Evolutionary conservation across 169 alveolate genomes (phyloP).

Genomic region (Amoebophrya sp.): DNA sequence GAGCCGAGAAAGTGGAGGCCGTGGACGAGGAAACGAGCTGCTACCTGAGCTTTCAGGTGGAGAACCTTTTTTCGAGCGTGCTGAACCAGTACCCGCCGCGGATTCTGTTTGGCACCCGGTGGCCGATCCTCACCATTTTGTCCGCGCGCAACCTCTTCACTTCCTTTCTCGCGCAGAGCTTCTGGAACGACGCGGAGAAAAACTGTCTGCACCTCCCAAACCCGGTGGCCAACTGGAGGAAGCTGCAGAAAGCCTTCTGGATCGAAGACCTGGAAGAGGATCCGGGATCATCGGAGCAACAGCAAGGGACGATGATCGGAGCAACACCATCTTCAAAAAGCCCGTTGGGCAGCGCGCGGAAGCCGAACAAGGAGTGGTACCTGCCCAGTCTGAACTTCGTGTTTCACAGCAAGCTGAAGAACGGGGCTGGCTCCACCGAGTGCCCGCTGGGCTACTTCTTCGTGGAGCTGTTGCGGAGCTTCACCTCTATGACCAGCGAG

Average conservation of each 20-base stretch:
- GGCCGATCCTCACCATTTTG: background rate
- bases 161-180: background rate
- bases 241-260: background rate
- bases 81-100: background rate
- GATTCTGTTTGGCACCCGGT: background rate
- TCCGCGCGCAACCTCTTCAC: background rate
- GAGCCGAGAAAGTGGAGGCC: background rate
- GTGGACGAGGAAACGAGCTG: background rate
- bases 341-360: too few relatives aligned
- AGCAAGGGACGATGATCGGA: too few relatives aligned
- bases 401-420: background rate
- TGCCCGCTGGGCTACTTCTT: background rate
- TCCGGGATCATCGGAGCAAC: too few relatives aligned
- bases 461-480: background rate
- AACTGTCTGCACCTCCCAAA: background rate
- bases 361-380: background rate
- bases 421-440: background rate
- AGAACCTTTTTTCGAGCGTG: background rate
- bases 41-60: background rate
- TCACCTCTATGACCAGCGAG: background rate
- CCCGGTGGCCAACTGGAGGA: background rate
- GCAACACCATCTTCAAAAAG: too few relatives aligned
- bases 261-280: background rate
- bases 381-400: background rate
- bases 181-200: background rate